phyloP scores from a whole-genome alignment of 2,329 filamentous ascomycete species.

The Penicillium sp. region DNA sequence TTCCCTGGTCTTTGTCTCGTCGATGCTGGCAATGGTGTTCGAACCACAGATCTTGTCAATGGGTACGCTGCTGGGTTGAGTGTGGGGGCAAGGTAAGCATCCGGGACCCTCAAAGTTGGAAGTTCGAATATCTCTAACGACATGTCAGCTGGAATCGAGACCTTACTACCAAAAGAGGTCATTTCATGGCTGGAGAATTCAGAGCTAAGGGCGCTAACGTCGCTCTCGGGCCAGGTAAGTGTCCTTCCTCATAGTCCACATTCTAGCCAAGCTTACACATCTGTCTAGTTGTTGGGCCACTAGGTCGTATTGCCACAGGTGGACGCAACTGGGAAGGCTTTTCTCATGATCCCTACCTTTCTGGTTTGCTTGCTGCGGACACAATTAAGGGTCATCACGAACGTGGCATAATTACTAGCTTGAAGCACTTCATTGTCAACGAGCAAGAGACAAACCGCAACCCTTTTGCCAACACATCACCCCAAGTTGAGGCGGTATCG shows the following conservation, averaged over 20 bases:
- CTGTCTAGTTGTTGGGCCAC: slow-evolving; percentile 36
- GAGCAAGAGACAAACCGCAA: slow-evolving; percentile 55
- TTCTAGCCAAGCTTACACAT: not conserved
- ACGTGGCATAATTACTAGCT: slow-evolving; percentile 42
- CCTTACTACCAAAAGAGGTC: slow-evolving; percentile 54
- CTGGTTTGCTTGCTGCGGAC: slow-evolving; percentile 36
- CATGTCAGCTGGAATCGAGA: slow-evolving; percentile 53
- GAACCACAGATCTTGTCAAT: slow-evolving; percentile 46
- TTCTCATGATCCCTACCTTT: slow-evolving; percentile 44
- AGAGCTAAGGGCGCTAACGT: slow-evolving; percentile 50
- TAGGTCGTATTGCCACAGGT: slow-evolving; percentile 43
- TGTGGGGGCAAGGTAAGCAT: slow-evolving; percentile 36
- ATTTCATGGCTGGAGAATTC: slow-evolving; percentile 60
- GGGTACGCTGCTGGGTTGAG: slow-evolving; percentile 44
- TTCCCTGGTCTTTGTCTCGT: slow-evolving; percentile 46
- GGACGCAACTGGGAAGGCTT: slow-evolving; percentile 49
- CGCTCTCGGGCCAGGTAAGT: slow-evolving; percentile 34
- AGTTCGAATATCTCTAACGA: not conserved
- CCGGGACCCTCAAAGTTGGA: not conserved
- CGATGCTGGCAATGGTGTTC: slow-evolving; percentile 45
- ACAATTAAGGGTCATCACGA: slow-evolving; percentile 46
- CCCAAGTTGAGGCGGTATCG: slow-evolving; percentile 51
- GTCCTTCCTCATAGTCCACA: not conserved
- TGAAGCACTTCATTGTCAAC: slow-evolving; percentile 58
- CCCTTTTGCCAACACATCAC: slow-evolving; percentile 30